phyloP scores from a whole-genome alignment of 2,329 filamentous ascomycete genomes.

The Conoideocrella luteorostrata region DNA sequence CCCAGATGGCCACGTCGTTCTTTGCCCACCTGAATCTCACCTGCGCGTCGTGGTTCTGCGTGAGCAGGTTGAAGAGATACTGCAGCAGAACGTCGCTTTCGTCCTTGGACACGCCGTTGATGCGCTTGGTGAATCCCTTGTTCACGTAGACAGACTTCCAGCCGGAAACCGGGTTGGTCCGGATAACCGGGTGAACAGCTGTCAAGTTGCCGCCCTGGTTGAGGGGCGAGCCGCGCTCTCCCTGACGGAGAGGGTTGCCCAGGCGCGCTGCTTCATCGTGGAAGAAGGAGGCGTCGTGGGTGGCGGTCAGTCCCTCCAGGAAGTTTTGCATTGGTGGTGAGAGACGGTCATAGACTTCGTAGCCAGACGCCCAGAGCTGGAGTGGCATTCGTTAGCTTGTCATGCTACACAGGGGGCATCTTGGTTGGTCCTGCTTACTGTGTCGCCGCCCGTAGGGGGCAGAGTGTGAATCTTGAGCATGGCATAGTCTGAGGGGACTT shows the following conservation, averaged over 20 bases:
- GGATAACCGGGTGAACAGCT: conserved; percentile 47
- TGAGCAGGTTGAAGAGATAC: conserved; percentile 42
- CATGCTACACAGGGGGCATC: too few relatives aligned
- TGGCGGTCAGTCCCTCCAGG: conserved; percentile 43
- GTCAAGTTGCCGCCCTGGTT: conserved; percentile 48
- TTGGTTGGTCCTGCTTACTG: conserved; percentile 24
- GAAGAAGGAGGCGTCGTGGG: conserved; percentile 41
- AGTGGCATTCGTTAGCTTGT: neutral
- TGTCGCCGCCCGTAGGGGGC: conserved; percentile 52
- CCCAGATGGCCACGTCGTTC: conserved; percentile 58
- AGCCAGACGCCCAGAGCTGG: conserved; percentile 55
- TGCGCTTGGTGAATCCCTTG: conserved; percentile 45
- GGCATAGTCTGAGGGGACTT: conserved; percentile 53
- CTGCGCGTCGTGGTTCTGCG: conserved; percentile 51
- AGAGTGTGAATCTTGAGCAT: conserved; percentile 51
- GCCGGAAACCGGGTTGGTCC: conserved; percentile 55
- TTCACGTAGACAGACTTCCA: conserved; percentile 50
- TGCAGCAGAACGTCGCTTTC: conserved; percentile 46
- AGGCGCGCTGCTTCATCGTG: conserved; percentile 41
- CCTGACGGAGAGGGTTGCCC: conserved; percentile 37
- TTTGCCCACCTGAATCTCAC: conserved; percentile 47
- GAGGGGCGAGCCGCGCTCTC: conserved; percentile 45
- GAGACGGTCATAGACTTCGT: conserved; percentile 51
- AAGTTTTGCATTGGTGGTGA: conserved; percentile 41
- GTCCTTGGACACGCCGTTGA: conserved; percentile 47